These are phyloP conservation scores for Stereum hirsutum DNA, from an alignment of 1,284 basidiomycete genomes.

Conservation along the genomic window DNA sequence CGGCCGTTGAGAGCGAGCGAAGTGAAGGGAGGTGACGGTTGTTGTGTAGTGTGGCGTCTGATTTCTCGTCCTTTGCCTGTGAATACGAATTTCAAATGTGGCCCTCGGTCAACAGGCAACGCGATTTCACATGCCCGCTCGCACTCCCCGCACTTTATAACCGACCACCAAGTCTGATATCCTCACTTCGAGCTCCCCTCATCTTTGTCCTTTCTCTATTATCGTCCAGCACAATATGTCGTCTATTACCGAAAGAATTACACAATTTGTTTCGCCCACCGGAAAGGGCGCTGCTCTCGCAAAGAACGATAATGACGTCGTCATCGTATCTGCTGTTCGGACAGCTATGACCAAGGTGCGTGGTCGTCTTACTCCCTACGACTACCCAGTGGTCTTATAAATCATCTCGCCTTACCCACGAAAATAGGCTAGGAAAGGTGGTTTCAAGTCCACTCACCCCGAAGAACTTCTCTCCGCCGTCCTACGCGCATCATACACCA, in stretches of 20 bases:
- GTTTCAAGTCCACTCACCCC: constrained; percentile 88
- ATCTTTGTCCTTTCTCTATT: neutral
- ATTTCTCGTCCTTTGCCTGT: too few species aligned
- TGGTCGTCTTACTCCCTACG: neutral
- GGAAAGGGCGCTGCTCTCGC: constrained; percentile 42
- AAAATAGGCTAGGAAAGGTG: constrained; percentile 75
- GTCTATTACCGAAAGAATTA: constrained; percentile 15
- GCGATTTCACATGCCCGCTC: neutral
- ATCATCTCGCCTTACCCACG: neutral
- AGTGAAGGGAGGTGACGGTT: too few species aligned
- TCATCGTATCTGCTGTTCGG: constrained; percentile 83
- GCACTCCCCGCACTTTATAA: too few species aligned
- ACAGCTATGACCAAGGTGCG: constrained; percentile 84
- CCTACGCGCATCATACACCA: constrained; percentile 63
- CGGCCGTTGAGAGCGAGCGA: too few species aligned
- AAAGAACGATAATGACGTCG: constrained; percentile 76
- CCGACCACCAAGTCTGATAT: too few species aligned
- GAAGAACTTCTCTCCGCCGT: constrained; percentile 87
- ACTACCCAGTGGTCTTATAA: neutral
- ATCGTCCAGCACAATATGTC: constrained; percentile 8
- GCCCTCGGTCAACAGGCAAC: too few species aligned
- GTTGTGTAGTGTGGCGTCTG: too few species aligned
- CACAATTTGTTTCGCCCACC: constrained; percentile 16
- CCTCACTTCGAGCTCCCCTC: too few species aligned
- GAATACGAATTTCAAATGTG: too few species aligned